Percentiles rank a stretch among this genome's conserved stretches.
Evolutionary conservation across 345 rosid species (phyloP).

Genomic region (Psidium guajava): DNA sequence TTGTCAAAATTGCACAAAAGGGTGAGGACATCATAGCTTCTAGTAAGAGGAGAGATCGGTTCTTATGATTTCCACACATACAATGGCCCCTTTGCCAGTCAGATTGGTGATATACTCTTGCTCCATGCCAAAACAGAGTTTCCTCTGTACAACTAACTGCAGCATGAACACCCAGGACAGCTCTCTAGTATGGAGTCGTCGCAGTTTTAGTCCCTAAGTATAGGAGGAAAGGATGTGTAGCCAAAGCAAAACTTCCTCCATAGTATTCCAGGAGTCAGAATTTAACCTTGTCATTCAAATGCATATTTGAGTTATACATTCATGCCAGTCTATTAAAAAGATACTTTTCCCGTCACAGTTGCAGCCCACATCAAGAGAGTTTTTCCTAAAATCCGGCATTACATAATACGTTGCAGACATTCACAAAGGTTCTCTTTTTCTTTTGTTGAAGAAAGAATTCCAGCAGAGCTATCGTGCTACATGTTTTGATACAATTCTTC

Average conservation of each 20-base stretch:
- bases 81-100: neutral
- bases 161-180: neutral
- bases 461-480: neutral
- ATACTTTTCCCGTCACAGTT: neutral
- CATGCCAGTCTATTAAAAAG: neutral
- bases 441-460: neutral
- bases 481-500: neutral
- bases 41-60: neutral
- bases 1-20: neutral
- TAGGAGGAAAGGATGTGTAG: neutral
- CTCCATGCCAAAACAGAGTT: neutral
- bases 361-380: neutral
- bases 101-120: neutral
- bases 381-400: fast-evolving
- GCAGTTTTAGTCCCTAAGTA: neutral
- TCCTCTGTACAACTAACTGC: neutral
- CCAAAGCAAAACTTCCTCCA: neutral
- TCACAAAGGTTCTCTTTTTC: neutral
- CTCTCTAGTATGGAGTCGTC: neutral
- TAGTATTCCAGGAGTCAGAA: neutral
- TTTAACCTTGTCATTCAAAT: neutral
- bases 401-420: neutral
- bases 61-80: neutral
- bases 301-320: neutral
- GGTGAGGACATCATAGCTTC: neutral